Evolutionary conservation across 2,329 filamentous ascomycete genomes (phyloP).

Genomic region (Fusarium sp.): DNA sequence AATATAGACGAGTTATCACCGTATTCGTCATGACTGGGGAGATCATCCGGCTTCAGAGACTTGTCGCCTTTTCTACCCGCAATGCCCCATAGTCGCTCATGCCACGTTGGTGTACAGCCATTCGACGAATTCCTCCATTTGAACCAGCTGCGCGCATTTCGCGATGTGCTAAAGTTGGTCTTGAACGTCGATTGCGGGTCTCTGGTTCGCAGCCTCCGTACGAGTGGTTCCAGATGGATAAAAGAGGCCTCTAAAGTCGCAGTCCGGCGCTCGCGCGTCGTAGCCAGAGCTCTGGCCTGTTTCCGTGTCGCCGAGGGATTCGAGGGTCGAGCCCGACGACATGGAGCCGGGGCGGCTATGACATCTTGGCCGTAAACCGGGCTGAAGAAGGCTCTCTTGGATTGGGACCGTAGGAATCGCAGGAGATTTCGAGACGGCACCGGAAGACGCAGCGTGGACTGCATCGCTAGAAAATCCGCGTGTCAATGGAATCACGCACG

Average conservation of each 20-base stretch:
- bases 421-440: conserved; percentile 74
- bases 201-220: conserved; percentile 29
- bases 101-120: conserved; percentile 58
- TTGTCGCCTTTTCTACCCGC: conserved; percentile 56
- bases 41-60: conserved; percentile 70
- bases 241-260: conserved; percentile 52
- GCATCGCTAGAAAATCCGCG: conserved; percentile 57
- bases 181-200: conserved; percentile 24
- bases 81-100: conserved; percentile 65
- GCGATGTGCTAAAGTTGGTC: conserved; percentile 52
- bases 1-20: conserved; percentile 72
- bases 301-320: conserved; percentile 20
- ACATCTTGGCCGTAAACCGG: conserved; percentile 56
- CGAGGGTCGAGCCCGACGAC: conserved; percentile 40
- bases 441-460: conserved; percentile 59
- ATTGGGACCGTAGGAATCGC: conserved; percentile 81
- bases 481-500: conserved; percentile 30
- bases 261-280: conserved; percentile 31
- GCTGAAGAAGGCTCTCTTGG: conserved; percentile 71
- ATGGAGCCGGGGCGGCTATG: conserved; percentile 30
- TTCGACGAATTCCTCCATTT: conserved; percentile 39
- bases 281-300: conserved; percentile 25
- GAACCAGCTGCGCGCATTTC: conserved; percentile 39
- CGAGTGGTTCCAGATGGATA: conserved; percentile 45
- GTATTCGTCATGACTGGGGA: conserved; percentile 73